Percentiles rank a stretch among this genome's conserved stretches.
phyloP scores from a whole-genome alignment of 495 filamentous ascomycete genomes.

The Cryomyces minteri region DNA sequence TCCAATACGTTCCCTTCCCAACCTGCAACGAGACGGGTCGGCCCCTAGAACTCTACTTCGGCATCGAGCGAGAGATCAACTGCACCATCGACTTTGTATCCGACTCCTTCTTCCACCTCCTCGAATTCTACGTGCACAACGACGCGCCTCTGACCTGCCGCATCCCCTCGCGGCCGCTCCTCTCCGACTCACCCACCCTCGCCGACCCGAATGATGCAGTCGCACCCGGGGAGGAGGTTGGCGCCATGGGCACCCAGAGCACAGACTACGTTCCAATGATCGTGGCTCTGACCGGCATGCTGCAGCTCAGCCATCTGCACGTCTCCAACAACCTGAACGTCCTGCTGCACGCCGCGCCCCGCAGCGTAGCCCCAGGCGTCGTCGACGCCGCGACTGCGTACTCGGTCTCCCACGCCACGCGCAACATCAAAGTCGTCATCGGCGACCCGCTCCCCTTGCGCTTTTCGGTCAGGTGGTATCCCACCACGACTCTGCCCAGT shows the following conservation, averaged over 20 bases:
- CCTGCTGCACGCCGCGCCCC: conserved; percentile 52
- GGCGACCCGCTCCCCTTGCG: conserved; percentile 68
- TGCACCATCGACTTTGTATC: conserved; percentile 76
- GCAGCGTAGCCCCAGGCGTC: conserved; percentile 35
- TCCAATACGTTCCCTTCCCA: conserved; percentile 88
- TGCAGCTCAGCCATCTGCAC: conserved; percentile 82
- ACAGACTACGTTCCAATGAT: conserved; percentile 45
- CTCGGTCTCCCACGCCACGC: conserved; percentile 44
- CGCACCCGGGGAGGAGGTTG: conserved; percentile 3
- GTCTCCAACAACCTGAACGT: conserved; percentile 79
- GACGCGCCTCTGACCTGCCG: conserved; percentile 89
- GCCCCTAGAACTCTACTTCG: conserved; percentile 72
- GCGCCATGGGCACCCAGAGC: conserved; percentile 6
- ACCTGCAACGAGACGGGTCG: conserved; percentile 75
- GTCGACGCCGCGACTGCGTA: conserved; percentile 78
- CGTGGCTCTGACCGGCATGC: conserved; percentile 71
- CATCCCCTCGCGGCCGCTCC: conserved; percentile 57
- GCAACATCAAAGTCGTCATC: conserved; percentile 52
- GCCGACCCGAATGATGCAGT: background rate
- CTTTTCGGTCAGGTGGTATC: conserved; percentile 76
- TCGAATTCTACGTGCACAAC: conserved; percentile 97
- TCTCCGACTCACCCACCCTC: conserved; percentile 7
- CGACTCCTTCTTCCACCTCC: conserved; percentile 87
- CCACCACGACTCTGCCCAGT: conserved; percentile 44
- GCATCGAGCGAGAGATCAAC: conserved; percentile 60